These are phyloP conservation scores for Cyclotella kingstonii DNA, from an alignment of 108 stramenopile genomes.

Conservation along the genomic window DNA sequence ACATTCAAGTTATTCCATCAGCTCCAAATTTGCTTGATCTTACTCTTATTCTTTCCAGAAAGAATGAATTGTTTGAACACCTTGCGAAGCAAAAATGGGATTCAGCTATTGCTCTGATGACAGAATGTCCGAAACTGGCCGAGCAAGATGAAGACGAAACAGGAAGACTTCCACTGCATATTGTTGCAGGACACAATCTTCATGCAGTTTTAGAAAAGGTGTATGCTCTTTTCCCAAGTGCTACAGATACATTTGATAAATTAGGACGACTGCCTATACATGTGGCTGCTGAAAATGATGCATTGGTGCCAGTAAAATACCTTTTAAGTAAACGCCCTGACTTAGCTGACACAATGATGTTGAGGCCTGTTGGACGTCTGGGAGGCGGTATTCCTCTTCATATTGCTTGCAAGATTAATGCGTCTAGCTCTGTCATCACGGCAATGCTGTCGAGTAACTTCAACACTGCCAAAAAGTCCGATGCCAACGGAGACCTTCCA, in stretches of 20 bases:
- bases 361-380: conserved; percentile 35
- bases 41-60: conserved; percentile 8
- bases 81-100: conserved; percentile 40
- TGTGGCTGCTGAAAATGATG: conserved; percentile 78
- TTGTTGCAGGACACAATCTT: conserved; percentile 72
- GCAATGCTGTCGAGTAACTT: conserved; percentile 38
- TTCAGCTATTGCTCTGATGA: conserved; percentile 29
- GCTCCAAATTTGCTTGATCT: conserved; percentile 34
- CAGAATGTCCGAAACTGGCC: conserved; percentile 30
- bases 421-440: conserved; percentile 37
- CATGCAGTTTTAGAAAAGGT: conserved; percentile 66
- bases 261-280: conserved; percentile 87
- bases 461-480: conserved; percentile 37
- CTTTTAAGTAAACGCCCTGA: conserved; percentile 36
- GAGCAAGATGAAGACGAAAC: conserved; percentile 45
- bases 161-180: conserved; percentile 77
- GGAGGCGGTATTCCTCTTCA: conserved; percentile 50
- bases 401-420: conserved; percentile 36
- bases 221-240: conserved; percentile 67
- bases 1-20: conserved; percentile 13
- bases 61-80: conserved; percentile 21
- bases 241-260: conserved; percentile 65
- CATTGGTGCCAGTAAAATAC: conserved; percentile 36
- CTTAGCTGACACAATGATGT: conserved; percentile 46
- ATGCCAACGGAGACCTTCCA: conserved; percentile 48